phyloP scores from a whole-genome alignment of 148 eudicot genomes.

The Camellia japonica region DNA sequence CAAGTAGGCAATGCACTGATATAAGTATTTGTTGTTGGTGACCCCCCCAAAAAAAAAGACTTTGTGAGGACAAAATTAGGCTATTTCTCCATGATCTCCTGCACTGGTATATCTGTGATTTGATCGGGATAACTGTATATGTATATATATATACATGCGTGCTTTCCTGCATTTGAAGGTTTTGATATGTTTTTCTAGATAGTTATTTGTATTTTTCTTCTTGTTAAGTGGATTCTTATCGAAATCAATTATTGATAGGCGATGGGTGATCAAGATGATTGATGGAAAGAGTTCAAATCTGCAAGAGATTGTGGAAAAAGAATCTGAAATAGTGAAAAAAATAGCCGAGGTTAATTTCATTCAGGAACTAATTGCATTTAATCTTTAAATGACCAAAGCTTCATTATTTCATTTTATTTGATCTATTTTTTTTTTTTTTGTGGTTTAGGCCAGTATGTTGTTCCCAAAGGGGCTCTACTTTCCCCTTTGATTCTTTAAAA shows the following conservation, averaged over 20 bases:
- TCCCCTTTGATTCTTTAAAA: neutral
- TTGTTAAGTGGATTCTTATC: neutral
- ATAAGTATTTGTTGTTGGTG: neutral
- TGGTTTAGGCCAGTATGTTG: neutral
- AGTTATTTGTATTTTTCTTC: neutral
- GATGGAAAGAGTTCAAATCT: slow-evolving; percentile 57
- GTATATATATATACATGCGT: neutral
- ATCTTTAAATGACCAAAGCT: slow-evolving; percentile 28
- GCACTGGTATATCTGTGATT: neutral
- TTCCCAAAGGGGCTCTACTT: neutral
- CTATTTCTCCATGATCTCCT: slow-evolving; percentile 3
- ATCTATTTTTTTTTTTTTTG: neutral
- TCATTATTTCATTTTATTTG: slow-evolving; percentile 19
- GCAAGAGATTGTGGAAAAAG: slow-evolving; percentile 66
- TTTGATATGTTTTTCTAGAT: neutral
- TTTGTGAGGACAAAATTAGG: neutral
- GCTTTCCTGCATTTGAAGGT: neutral
- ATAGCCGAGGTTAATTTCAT: slow-evolving; percentile 78
- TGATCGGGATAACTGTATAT: neutral
- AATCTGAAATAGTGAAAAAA: slow-evolving; percentile 72
- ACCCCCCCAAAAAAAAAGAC: neutral
- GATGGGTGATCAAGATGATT: slow-evolving; percentile 83
- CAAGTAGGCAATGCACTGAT: neutral
- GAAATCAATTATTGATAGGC: slow-evolving; percentile 48
- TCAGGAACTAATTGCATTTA: slow-evolving; percentile 32